phyloP scores from a whole-genome alignment of 2,329 filamentous ascomycete genomes.

The Exophiala alcalophila region DNA sequence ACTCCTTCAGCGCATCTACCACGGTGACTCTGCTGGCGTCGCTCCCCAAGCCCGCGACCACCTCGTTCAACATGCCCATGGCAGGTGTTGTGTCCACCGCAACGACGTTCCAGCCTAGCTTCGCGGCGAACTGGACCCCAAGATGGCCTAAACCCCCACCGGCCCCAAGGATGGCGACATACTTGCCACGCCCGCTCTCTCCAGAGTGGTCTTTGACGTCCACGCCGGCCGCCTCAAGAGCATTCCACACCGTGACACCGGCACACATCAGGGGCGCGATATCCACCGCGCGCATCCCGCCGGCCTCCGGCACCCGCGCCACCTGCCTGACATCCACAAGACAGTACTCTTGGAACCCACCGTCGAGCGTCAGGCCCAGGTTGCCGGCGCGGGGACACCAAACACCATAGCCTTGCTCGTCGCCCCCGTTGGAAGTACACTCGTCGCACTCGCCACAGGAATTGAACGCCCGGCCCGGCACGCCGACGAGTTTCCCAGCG shows the following conservation, averaged over 20 bases:
- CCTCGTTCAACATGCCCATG: conserved; percentile 31
- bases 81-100: conserved; percentile 36
- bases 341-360: conserved; percentile 31
- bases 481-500: conserved; percentile 18
- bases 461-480: conserved; percentile 19
- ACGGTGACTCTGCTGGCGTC: conserved; percentile 32
- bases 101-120: conserved; percentile 37
- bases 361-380: conserved; percentile 23
- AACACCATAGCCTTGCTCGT: conserved; percentile 24
- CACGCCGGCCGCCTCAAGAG: conserved; percentile 36
- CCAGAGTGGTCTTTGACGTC: conserved; percentile 19
- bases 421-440: conserved; percentile 22
- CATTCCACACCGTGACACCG: conserved; percentile 43
- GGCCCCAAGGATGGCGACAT: conserved; percentile 40
- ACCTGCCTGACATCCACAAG: conserved; percentile 31
- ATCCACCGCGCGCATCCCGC: conserved; percentile 36
- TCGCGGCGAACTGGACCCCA: conserved; percentile 35
- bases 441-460: conserved; percentile 23
- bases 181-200: conserved; percentile 33
- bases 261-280: conserved; percentile 46
- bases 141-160: conserved; percentile 37
- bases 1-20: conserved; percentile 40
- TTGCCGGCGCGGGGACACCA: conserved; percentile 21
- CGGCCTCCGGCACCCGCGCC: conserved; percentile 31
- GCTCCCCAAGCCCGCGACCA: conserved; percentile 25